A percentile compares a stretch with the other conserved stretches of the same genome.
phyloP scores from a whole-genome alignment of 2,329 filamentous ascomycete species.

The Diaporthe nobilis region DNA sequence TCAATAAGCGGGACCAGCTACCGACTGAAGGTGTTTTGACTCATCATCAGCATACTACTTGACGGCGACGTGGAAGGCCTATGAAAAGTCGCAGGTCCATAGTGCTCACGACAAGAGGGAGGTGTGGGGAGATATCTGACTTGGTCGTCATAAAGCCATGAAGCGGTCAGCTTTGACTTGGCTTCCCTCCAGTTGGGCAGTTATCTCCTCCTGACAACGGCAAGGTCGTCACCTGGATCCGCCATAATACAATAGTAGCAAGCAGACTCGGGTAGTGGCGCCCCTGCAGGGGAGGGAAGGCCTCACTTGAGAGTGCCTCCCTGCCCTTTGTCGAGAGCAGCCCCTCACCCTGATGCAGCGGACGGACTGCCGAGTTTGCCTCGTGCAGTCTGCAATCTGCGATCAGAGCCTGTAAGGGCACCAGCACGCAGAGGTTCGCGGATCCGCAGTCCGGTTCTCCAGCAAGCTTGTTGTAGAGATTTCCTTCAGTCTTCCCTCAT shows the following conservation, averaged over 20 bases:
- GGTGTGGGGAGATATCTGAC: conserved; percentile 39
- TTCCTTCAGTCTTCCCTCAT: conserved; percentile 29
- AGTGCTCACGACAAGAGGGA: conserved; percentile 37
- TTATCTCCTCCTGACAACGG: conserved; percentile 35
- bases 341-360: conserved; percentile 35
- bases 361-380: conserved; percentile 30
- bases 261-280: conserved; percentile 29
- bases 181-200: conserved; percentile 34
- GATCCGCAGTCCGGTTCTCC: conserved; percentile 28
- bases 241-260: conserved; percentile 38
- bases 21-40: conserved; percentile 34
- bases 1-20: conserved; percentile 39
- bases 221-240: conserved; percentile 33
- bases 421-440: conserved; percentile 29
- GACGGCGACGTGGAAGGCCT: conserved; percentile 36
- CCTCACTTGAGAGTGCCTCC: conserved; percentile 21
- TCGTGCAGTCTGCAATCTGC: conserved; percentile 39
- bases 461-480: conserved; percentile 32
- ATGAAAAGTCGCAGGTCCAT: conserved; percentile 32
- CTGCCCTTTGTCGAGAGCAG: background rate
- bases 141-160: conserved; percentile 40
- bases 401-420: conserved; percentile 38
- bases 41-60: conserved; percentile 39
- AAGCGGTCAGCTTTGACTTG: conserved; percentile 41
- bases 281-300: conserved; percentile 11